Evolutionary conservation across 192 early-diverging fungal species (phyloP).

Genomic region (Piromyces sp.): DNA sequence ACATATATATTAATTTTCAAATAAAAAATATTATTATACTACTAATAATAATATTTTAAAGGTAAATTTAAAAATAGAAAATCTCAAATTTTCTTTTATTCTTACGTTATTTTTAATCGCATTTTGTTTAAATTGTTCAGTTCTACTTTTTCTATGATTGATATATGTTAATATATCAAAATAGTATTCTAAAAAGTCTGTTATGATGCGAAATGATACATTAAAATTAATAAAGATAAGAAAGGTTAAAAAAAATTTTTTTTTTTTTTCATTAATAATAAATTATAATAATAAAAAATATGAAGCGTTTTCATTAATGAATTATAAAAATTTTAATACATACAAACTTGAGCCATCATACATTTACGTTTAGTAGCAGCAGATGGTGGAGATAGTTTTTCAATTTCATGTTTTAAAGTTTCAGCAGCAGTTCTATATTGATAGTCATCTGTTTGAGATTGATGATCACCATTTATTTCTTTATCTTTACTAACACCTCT

Average conservation of each 20-base stretch:
- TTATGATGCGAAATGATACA: too few species aligned
- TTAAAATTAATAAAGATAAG: too few species aligned
- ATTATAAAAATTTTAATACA: not conserved
- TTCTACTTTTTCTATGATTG: conserved; percentile 38
- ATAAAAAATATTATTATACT: too few species aligned
- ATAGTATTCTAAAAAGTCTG: conserved; percentile 69
- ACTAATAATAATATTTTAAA: too few species aligned
- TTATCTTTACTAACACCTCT: too few species aligned
- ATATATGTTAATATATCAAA: conserved; percentile 65
- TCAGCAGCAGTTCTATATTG: not conserved
- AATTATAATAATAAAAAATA: too few species aligned
- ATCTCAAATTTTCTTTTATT: too few species aligned
- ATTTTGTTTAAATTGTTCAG: conserved; percentile 31
- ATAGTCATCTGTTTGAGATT: not conserved
- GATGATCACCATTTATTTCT: too few species aligned
- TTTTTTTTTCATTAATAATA: too few species aligned
- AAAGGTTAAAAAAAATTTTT: too few species aligned
- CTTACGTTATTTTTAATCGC: conserved; percentile 4
- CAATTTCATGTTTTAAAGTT: not conserved
- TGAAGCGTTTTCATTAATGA: not conserved
- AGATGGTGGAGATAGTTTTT: not conserved
- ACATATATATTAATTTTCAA: too few species aligned
- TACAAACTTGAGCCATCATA: conserved; percentile 28
- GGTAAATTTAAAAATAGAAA: too few species aligned
- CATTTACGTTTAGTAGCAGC: conserved; percentile 19